A percentile compares a stretch with the other conserved stretches of the same genome.
phyloP scores from a whole-genome alignment of 495 filamentous ascomycete species.

The Penicillium argentinense region DNA sequence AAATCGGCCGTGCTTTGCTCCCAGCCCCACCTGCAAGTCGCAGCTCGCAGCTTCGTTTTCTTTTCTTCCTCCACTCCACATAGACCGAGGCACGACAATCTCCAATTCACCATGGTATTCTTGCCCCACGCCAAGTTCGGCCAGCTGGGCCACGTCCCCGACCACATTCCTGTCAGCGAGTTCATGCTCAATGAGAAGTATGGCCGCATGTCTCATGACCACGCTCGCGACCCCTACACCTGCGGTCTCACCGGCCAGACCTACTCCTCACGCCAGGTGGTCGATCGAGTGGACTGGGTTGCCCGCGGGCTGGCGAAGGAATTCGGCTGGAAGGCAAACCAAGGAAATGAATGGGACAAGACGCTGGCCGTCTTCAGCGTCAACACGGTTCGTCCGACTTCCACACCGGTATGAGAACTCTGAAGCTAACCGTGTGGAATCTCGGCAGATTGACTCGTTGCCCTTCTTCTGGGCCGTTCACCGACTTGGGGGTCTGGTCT shows the following conservation, averaged over 20 bases:
- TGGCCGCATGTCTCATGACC: constrained; percentile 62
- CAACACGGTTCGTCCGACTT: constrained; percentile 65
- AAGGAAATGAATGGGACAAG: constrained; percentile 84
- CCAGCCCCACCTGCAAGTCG: too few species aligned
- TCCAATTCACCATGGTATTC: constrained; percentile 68
- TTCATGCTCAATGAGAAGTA: constrained; percentile 77
- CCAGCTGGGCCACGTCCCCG: constrained; percentile 67
- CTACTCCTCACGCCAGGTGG: constrained; percentile 65
- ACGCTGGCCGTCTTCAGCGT: constrained; percentile 72
- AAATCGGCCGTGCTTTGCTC: not conserved
- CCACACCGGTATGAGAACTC: not conserved
- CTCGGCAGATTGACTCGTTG: constrained; percentile 71
- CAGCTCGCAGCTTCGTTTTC: not conserved
- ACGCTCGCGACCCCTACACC: constrained; percentile 73
- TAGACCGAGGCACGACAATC: not conserved
- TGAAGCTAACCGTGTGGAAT: not conserved
- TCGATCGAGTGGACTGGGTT: constrained; percentile 66
- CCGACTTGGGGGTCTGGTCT: constrained; percentile 70
- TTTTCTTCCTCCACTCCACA: not conserved
- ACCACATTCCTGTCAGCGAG: constrained; percentile 72
- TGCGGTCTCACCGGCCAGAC: constrained; percentile 75
- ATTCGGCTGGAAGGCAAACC: constrained; percentile 71
- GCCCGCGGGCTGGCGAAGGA: constrained; percentile 70
- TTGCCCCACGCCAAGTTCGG: constrained; percentile 67
- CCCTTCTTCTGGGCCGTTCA: constrained; percentile 76